phyloP scores from a whole-genome alignment of 441 rosid species.

The Jatropha podagrica region DNA sequence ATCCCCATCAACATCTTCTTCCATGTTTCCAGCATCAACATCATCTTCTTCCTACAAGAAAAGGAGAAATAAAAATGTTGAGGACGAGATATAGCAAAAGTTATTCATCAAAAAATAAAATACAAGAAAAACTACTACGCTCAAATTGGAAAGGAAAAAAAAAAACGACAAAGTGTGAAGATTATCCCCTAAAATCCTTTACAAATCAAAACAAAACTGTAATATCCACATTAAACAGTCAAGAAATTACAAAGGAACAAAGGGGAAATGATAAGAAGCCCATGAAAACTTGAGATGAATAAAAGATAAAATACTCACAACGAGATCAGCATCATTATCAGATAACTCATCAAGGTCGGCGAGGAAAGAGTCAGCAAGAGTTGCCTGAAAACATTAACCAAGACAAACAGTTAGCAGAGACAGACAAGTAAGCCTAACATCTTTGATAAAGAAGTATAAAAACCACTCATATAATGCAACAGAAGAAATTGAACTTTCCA shows the following conservation, averaged over 20 bases:
- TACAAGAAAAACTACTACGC: not conserved
- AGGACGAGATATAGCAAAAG: not conserved
- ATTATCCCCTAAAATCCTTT: not conserved
- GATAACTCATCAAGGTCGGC: slow-evolving; percentile 93
- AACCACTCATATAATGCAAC: too few relatives aligned
- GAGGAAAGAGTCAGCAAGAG: slow-evolving; percentile 86
- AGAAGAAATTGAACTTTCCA: not conserved
- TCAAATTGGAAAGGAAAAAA: too few relatives aligned
- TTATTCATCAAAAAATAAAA: not conserved
- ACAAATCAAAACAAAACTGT: not conserved
- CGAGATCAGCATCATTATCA: slow-evolving; percentile 72
- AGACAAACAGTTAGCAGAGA: slow-evolving; percentile 4
- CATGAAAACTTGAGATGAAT: not conserved
- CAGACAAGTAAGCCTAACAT: too few relatives aligned
- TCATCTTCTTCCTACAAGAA: slow-evolving; percentile 64
- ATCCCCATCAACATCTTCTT: slow-evolving; percentile 73
- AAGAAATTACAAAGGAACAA: not conserved
- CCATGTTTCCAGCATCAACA: slow-evolving; percentile 57
- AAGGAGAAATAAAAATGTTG: not conserved
- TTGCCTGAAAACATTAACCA: slow-evolving; percentile 48
- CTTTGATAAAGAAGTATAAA: too few relatives aligned
- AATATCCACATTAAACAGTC: not conserved
- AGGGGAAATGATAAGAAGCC: not conserved
- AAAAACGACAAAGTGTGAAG: not conserved
- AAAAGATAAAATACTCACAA: slow-evolving; percentile 36